Evolutionary conservation across 805 yeast species (phyloP).

Genomic region (Candida lessepsii): DNA sequence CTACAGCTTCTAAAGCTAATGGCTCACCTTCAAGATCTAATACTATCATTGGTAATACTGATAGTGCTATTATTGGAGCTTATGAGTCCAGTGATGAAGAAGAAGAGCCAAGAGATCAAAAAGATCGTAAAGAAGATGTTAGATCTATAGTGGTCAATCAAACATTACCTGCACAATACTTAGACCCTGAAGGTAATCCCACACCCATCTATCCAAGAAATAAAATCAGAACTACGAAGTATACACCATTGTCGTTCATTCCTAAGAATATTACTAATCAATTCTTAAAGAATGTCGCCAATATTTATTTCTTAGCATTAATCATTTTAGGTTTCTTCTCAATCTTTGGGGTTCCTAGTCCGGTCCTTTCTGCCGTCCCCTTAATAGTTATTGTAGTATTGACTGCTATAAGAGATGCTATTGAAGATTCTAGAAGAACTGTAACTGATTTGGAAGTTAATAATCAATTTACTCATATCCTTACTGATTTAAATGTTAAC

Average conservation of each 20-base stretch:
- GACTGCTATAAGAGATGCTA: constrained; percentile 76
- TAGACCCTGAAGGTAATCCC: constrained; percentile 62
- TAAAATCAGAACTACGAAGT: constrained; percentile 92
- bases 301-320: constrained; percentile 77
- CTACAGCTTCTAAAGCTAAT: constrained; percentile 4
- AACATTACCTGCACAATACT: constrained; percentile 54
- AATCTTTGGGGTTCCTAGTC: constrained; percentile 79
- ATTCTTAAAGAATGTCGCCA: constrained; percentile 80
- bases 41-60: constrained; percentile 20
- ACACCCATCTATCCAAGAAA: constrained; percentile 70
- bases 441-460: constrained; percentile 70
- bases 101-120: constrained; percentile 28
- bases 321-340: constrained; percentile 77
- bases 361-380: constrained; percentile 74
- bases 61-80: constrained; percentile 24
- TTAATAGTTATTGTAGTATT: constrained; percentile 72
- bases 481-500: constrained; percentile 31
- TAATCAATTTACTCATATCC: constrained; percentile 68
- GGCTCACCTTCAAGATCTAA: constrained; percentile 13
- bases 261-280: constrained; percentile 83
- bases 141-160: constrained; percentile 61
- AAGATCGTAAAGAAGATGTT: constrained; percentile 27
- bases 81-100: constrained; percentile 23
- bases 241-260: constrained; percentile 83
- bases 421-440: constrained; percentile 79